Evolutionary conservation across 257 asterid genomes (phyloP).

Genomic region (Nicotiana noctiflora): DNA sequence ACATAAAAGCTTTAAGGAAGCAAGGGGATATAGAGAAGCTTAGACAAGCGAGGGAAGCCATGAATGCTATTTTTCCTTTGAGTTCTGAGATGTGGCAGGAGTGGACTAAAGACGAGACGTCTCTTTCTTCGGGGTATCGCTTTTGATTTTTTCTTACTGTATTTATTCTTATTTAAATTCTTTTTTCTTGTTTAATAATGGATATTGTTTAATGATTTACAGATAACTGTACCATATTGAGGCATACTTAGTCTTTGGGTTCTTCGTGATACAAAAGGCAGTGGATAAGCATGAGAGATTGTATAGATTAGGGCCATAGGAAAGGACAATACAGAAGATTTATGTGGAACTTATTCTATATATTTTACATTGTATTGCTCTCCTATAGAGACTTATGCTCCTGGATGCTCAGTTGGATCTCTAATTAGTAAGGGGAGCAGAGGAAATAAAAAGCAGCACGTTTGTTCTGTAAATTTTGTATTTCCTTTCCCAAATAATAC

Average conservation of each 20-base stretch:
- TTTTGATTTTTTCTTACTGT: constrained; percentile 3
- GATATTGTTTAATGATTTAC: neutral
- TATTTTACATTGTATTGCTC: neutral
- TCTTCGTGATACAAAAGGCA: neutral
- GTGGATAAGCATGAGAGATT: neutral
- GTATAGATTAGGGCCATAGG: neutral
- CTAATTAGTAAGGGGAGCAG: neutral
- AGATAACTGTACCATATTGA: neutral
- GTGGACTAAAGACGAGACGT: constrained; percentile 83
- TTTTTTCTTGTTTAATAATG: neutral
- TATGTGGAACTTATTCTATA: neutral
- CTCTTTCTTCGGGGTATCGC: constrained; percentile 52
- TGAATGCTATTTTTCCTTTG: constrained; percentile 78
- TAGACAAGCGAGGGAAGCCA: constrained; percentile 82
- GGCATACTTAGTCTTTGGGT: neutral
- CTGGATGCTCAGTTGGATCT: neutral
- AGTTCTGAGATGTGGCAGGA: constrained; percentile 86
- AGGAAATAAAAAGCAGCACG: neutral
- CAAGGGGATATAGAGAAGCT: constrained; percentile 79
- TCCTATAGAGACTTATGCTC: neutral
- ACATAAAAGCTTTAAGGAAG: constrained; percentile 70
- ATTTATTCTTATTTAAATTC: neutral
- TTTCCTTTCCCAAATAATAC: neutral
- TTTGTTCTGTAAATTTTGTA: neutral
- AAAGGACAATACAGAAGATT: neutral